Percentiles rank a stretch among this genome's conserved stretches.
Conservation (phyloP, 1,284 basidiomycete genomes). For the Ceratobasidium sp. region DNA sequence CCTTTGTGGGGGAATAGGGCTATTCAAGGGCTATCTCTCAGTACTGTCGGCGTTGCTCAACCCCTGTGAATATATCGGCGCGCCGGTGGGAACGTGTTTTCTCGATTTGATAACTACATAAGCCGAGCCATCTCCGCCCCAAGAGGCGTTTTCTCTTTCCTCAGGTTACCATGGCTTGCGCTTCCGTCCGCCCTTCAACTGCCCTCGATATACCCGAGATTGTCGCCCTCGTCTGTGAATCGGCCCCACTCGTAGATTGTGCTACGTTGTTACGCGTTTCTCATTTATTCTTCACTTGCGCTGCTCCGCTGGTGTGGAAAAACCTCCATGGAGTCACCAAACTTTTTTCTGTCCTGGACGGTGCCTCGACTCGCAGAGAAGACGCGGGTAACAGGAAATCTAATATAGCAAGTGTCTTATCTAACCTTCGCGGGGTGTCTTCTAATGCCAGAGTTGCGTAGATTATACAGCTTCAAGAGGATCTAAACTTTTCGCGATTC, state of each 20-base stretch:
- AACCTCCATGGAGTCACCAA: slow-evolving; percentile 35
- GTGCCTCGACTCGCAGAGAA: slow-evolving; percentile 11
- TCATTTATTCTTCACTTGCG: slow-evolving; percentile 24
- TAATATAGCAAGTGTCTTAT: slow-evolving; percentile 23
- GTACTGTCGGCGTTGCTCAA: neutral
- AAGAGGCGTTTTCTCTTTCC: neutral
- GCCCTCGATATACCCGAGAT: slow-evolving; percentile 38
- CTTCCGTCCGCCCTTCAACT: neutral
- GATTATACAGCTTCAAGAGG: slow-evolving; percentile 22
- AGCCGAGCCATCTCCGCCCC: neutral
- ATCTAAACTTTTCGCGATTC: slow-evolving; percentile 39
- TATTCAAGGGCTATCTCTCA: neutral
- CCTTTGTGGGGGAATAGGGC: neutral
- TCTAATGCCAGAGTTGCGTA: neutral
- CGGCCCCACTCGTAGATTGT: slow-evolving; percentile 16
- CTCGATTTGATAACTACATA: neutral
- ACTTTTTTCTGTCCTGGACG: slow-evolving; percentile 24
- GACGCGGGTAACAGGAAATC: slow-evolving; percentile 5
- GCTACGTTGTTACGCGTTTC: slow-evolving; percentile 35
- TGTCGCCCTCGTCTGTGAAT: slow-evolving; percentile 35
- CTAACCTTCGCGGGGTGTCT: neutral
- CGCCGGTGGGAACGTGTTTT: slow-evolving; percentile 25
- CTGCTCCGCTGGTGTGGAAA: slow-evolving; percentile 36
- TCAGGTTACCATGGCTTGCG: slow-evolving; percentile 19
- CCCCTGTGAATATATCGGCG: slow-evolving; percentile 15